Base-by-base conservation (phyloP, 768 basidiomycete genomes). In the Collybia mongolica region DNA sequence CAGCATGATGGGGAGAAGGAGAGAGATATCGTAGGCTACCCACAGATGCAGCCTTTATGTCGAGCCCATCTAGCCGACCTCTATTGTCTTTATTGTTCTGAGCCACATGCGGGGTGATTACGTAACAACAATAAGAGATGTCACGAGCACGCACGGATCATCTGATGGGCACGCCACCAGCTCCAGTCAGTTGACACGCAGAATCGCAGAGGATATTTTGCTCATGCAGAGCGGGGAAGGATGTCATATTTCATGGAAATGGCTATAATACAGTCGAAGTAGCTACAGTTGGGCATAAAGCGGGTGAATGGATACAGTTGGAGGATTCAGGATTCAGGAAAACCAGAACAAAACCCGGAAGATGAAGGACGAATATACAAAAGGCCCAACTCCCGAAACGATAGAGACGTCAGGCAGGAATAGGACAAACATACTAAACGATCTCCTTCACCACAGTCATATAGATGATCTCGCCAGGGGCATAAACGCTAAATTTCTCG, bases 361-460 rank as follows among this genome's bases (percentile, higher is more conserved):
- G 11, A 9, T 11, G 32, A 32, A 32, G 11, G 32, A 32, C 32
- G 32, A 32, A 32, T 32, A 32, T 12, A 32, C 32, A 32, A 32
- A 32, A 32, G 32, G 7, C 14, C 32, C 14, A 14, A 12, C 32
- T 9, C 32, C 32, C 24, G 7, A 32, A 32, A 32, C 11, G 32
- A 9, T 9, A 32, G 32, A 32, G 32, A 12, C 11, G 11, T 17
- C 39, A 20, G 39, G n/a, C 39, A 20, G 15, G 6, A 41, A 20
- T 41, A 32, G 12, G 37, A 15, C 20, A 6, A 43, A 40, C 24
- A 52, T 45, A 39, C 55, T 57, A 72, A 26, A 60, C 63, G 9
- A 66, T 70, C 51, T 78, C 77, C 46, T 69, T 71, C 23, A 74
- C 69, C 36, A 75, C 68, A 1, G 73, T 72, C 73, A 77, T 73